Conservation (phyloP, 2,329 filamentous ascomycete species). For the Cercospora brassicicola region DNA sequence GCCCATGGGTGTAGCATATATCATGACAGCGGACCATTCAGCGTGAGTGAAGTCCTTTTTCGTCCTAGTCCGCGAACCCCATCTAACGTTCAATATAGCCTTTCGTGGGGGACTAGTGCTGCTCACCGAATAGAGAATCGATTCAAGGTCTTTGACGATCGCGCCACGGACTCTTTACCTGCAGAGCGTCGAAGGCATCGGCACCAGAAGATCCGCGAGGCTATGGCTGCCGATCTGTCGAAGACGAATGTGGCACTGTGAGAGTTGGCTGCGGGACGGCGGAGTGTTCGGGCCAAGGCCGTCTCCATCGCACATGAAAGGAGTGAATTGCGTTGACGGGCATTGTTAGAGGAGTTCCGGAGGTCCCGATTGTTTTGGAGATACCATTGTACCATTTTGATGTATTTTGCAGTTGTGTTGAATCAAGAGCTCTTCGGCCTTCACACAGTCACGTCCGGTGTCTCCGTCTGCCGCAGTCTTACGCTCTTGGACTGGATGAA, state of each 20-base stretch:
- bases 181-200: slow-evolving; percentile 13
- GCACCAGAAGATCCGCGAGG: slow-evolving; percentile 13
- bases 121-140: slow-evolving; percentile 12
- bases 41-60: not conserved
- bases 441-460: not conserved
- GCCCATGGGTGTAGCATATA: slow-evolving; percentile 17
- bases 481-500: too few relatives aligned
- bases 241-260: not conserved
- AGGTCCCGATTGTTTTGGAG: not conserved
- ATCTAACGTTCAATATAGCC: not conserved
- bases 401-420: not conserved
- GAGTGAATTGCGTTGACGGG: not conserved
- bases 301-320: not conserved
- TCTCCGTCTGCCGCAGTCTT: not conserved
- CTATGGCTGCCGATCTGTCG: slow-evolving; percentile 4
- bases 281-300: not conserved
- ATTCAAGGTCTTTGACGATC: slow-evolving; percentile 19
- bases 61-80: not conserved
- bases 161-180: slow-evolving; percentile 15
- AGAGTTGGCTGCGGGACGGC: not conserved
- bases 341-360: not conserved
- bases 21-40: slow-evolving; percentile 18
- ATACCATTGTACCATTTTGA: not conserved
- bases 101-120: slow-evolving; percentile 11
- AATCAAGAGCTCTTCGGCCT: not conserved